Evolutionary conservation across 75 land plant species (phyloP).

Genomic region (Pinus albicaulis): DNA sequence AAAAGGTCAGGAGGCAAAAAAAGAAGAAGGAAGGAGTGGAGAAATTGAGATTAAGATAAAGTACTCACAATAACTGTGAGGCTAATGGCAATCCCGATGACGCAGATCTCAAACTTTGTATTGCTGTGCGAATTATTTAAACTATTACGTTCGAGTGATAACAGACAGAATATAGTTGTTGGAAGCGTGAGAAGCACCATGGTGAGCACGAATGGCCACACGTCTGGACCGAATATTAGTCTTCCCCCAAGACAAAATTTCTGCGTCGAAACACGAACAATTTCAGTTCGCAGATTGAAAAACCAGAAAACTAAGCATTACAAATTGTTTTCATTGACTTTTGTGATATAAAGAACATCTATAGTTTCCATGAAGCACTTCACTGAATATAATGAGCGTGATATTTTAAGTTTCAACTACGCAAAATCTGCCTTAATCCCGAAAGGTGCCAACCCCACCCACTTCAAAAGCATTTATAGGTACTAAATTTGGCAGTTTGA

Average conservation of each 20-base stretch:
- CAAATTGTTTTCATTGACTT: too few species aligned
- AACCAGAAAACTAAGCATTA: too few species aligned
- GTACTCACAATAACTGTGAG: constrained; percentile 15
- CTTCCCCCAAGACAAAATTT: constrained; percentile 44
- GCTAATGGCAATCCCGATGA: constrained; percentile 9
- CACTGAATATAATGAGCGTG: too few species aligned
- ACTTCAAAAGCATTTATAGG: too few species aligned
- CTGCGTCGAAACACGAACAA: constrained; percentile 11
- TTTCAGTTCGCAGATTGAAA: too few species aligned
- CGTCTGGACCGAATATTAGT: constrained; percentile 60
- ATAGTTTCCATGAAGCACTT: too few species aligned
- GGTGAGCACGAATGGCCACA: constrained; percentile 24
- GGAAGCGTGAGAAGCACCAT: constrained; percentile 31
- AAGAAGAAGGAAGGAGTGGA: neutral
- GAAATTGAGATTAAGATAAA: neutral
- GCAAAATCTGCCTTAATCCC: too few species aligned
- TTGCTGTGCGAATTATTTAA: neutral
- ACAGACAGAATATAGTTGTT: constrained; percentile 23
- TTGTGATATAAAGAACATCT: too few species aligned
- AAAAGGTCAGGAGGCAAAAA: neutral
- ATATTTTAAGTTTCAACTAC: too few species aligned
- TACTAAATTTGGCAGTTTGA: too few species aligned
- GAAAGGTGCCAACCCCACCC: too few species aligned
- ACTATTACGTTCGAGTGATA: neutral
- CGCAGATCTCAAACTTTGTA: neutral